A percentile compares a stretch with the other conserved stretches of the same genome.
Conservation (phyloP, 2,329 filamentous ascomycete genomes). For the Neofusicoccum parvum region DNA sequence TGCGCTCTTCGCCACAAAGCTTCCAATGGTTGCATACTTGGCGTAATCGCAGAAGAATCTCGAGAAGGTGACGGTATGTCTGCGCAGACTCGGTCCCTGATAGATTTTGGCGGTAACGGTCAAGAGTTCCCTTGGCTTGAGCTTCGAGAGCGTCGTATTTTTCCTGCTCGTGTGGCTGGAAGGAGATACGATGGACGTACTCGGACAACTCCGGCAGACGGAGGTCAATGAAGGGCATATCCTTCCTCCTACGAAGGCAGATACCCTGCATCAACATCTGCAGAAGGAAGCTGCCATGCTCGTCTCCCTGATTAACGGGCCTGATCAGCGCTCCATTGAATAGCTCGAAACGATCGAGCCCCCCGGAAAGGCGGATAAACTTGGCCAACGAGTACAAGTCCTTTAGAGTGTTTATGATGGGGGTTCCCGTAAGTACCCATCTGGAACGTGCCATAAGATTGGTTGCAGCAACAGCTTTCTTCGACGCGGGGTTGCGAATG, state of each 20-base stretch:
- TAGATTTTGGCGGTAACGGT: slow-evolving; percentile 79
- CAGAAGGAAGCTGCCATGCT: slow-evolving; percentile 71
- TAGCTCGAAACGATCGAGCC: slow-evolving; percentile 62
- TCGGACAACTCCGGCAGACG: slow-evolving; percentile 69
- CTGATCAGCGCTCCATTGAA: slow-evolving; percentile 67
- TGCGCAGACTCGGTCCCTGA: slow-evolving; percentile 66
- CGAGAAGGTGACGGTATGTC: slow-evolving; percentile 81
- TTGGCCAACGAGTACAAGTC: slow-evolving; percentile 78
- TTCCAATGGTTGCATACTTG: slow-evolving; percentile 87
- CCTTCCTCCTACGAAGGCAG: slow-evolving; percentile 80
- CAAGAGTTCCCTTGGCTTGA: slow-evolving; percentile 70
- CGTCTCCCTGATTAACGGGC: slow-evolving; percentile 57
- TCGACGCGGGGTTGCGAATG: slow-evolving; percentile 74
- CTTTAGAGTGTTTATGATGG: slow-evolving; percentile 82
- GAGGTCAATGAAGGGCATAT: slow-evolving; percentile 76
- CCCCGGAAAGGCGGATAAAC: slow-evolving; percentile 77
- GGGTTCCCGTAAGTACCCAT: slow-evolving; percentile 78
- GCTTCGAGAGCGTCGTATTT: slow-evolving; percentile 70
- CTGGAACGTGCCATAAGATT: slow-evolving; percentile 63
- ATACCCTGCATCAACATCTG: slow-evolving; percentile 77
- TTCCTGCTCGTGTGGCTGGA: slow-evolving; percentile 64
- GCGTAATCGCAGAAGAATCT: slow-evolving; percentile 76
- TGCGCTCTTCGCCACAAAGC: slow-evolving; percentile 68
- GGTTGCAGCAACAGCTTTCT: slow-evolving; percentile 62
- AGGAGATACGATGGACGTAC: slow-evolving; percentile 63